Percentiles rank a stretch among this genome's conserved stretches.
phyloP scores from a whole-genome alignment of 2,329 filamentous ascomycete species.

The Aureobasidium subglaciale region DNA sequence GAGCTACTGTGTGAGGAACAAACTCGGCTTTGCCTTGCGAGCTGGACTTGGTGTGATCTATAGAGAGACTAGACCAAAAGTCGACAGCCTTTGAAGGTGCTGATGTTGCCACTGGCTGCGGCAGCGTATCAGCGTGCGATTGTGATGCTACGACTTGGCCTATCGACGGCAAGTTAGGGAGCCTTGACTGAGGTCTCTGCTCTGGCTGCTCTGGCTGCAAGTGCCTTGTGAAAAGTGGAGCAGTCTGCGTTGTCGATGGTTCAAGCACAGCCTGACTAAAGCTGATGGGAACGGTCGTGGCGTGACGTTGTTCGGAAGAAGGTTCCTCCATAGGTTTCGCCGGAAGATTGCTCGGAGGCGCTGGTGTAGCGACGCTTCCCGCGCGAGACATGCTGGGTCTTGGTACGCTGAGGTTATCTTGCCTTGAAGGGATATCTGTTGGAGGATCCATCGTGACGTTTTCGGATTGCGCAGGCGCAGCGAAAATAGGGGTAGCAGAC shows the following conservation, averaged over 20 bases:
- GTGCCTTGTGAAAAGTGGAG: slow-evolving; percentile 1
- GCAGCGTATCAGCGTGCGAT: neutral
- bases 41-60: neutral
- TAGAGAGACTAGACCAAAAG: slow-evolving; percentile 15
- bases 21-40: slow-evolving; percentile 10
- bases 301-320: neutral
- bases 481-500: slow-evolving; percentile 21
- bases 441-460: neutral
- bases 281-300: neutral
- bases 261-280: slow-evolving; percentile 14
- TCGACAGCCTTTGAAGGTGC: neutral
- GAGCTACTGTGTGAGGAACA: neutral
- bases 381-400: slow-evolving; percentile 12
- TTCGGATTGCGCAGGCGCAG: neutral
- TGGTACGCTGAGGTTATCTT: slow-evolving; percentile 2
- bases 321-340: neutral
- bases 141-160: slow-evolving; percentile 10
- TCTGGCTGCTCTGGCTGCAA: neutral
- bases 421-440: neutral
- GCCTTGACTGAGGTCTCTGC: neutral
- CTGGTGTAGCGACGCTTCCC: neutral
- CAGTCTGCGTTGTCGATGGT: slow-evolving; percentile 10
- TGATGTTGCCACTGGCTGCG: neutral
- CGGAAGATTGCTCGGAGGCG: neutral
- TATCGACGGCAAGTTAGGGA: neutral